phyloP scores from a whole-genome alignment of 2,329 filamentous ascomycete genomes.

The Aspergillus arachidicola region DNA sequence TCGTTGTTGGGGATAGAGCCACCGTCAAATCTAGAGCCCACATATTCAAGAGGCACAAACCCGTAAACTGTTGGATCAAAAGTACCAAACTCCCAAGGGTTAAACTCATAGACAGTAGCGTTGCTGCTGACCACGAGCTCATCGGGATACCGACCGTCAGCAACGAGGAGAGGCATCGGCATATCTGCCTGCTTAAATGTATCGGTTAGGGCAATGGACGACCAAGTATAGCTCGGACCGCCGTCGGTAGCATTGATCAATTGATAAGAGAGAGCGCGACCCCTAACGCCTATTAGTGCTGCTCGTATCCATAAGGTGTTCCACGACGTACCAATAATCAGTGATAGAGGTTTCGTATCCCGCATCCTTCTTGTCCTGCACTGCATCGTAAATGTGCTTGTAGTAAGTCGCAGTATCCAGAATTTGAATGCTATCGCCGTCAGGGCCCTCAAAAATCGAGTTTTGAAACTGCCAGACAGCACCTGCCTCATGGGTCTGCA shows the following conservation, averaged over 20 bases:
- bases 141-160: slow-evolving; percentile 65
- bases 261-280: slow-evolving; percentile 78
- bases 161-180: slow-evolving; percentile 72
- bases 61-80: slow-evolving; percentile 71
- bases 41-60: slow-evolving; percentile 69
- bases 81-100: slow-evolving; percentile 74
- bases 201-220: slow-evolving; percentile 66
- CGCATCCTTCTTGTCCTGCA: slow-evolving; percentile 63
- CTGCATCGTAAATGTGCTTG: slow-evolving; percentile 58
- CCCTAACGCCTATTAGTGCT: slow-evolving; percentile 39
- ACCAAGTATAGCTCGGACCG: slow-evolving; percentile 76
- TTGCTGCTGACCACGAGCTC: slow-evolving; percentile 66
- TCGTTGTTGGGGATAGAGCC: slow-evolving; percentile 60
- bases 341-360: slow-evolving; percentile 74
- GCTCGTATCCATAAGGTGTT: not conserved
- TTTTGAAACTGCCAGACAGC: slow-evolving; percentile 35
- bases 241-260: slow-evolving; percentile 74
- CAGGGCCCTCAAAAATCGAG: slow-evolving; percentile 52
- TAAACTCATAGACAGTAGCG: slow-evolving; percentile 74
- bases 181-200: slow-evolving; percentile 63
- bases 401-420: slow-evolving; percentile 64
- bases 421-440: slow-evolving; percentile 41
- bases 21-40: slow-evolving; percentile 70
- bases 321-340: slow-evolving; percentile 70
- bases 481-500: slow-evolving; percentile 29